Evolutionary conservation across 2,329 filamentous ascomycete genomes (phyloP), one percentile per base, ranked within the genome.

Genomic region (Diplodia corticola): DNA sequence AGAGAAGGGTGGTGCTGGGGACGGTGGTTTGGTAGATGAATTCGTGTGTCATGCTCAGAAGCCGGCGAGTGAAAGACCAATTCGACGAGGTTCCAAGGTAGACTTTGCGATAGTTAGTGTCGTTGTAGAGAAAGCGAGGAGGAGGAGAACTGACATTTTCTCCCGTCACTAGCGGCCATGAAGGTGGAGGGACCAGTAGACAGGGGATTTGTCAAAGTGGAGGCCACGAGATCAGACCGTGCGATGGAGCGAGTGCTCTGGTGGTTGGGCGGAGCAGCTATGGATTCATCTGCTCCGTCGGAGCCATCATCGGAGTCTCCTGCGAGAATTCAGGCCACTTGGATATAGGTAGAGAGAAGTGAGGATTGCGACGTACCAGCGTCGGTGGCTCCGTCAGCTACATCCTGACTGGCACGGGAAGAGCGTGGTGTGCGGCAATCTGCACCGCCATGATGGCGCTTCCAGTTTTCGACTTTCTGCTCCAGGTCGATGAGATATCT

Each of bases 1-100:
- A 86, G 0, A 83, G 73, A 1, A 85, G 72, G 1, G 77, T 78
- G 5, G 78, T 75, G 0, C 81, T 74, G 0, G 83, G 80, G 0
- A 82, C 72, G 1, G 80, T 78, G 2, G 75, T 74, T 48, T 80
- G 76, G 57, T 80, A 78, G 22, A 84, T 74, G 63, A 80, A 77
- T 67, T 84, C 80, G 55, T 85, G 80, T 0, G 80, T 79, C 61
- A 85, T 77, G 28, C 76, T 79, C n/a, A 86, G 74, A 1, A 85
- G 78, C 20, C 81, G 79, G 7, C 83, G 76, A 28, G 80, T 80
- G 59, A 86, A 86, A 0, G 83, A 83, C 84, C 84, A 86, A 54
- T 84, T 86, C 1, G 84, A 86, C 0, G 84, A 85, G 1, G 82
- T 83, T 1, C 84, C 84, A 9, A 86, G 76, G 66, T 85, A 86